These are phyloP conservation scores for Sporothrix mexicana DNA, from an alignment of 2,329 filamentous ascomycete species.

Conservation along the genomic window DNA sequence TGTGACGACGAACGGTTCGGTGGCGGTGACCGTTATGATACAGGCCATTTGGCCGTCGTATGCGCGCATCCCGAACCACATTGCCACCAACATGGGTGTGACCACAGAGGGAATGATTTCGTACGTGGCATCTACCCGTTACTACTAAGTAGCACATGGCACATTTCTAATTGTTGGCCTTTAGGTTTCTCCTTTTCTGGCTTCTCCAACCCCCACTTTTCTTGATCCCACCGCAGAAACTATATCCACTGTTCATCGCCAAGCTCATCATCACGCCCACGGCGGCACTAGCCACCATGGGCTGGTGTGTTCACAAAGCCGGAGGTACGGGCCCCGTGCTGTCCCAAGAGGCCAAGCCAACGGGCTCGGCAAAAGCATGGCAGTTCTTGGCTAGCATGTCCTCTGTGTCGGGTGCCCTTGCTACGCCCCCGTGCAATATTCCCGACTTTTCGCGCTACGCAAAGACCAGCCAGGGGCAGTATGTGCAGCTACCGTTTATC, in stretches of 20 bases:
- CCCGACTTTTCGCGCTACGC: constrained; percentile 49
- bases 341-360: background rate
- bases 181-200: constrained; percentile 40
- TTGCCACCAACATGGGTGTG: constrained; percentile 47
- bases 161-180: too few species aligned
- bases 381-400: constrained; percentile 46
- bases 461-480: constrained; percentile 50
- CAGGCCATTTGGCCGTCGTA: constrained; percentile 52
- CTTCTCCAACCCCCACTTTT: constrained; percentile 41
- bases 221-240: constrained; percentile 40
- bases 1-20: constrained; percentile 45
- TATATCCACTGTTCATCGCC: constrained; percentile 44
- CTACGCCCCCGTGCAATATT: constrained; percentile 42
- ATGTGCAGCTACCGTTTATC: constrained; percentile 49
- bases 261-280: constrained; percentile 40
- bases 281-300: constrained; percentile 51
- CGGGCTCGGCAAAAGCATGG: constrained; percentile 25
- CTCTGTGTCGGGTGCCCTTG: constrained; percentile 45
- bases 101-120: constrained; percentile 47
- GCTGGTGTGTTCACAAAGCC: constrained; percentile 79
- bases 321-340: constrained; percentile 29
- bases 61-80: constrained; percentile 49
- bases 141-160: too few species aligned
- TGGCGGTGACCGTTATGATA: constrained; percentile 45
- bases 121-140: too few species aligned